Base-by-base conservation (phyloP, 2,329 filamentous ascomycete species). In the Emergomyces orientalis region DNA sequence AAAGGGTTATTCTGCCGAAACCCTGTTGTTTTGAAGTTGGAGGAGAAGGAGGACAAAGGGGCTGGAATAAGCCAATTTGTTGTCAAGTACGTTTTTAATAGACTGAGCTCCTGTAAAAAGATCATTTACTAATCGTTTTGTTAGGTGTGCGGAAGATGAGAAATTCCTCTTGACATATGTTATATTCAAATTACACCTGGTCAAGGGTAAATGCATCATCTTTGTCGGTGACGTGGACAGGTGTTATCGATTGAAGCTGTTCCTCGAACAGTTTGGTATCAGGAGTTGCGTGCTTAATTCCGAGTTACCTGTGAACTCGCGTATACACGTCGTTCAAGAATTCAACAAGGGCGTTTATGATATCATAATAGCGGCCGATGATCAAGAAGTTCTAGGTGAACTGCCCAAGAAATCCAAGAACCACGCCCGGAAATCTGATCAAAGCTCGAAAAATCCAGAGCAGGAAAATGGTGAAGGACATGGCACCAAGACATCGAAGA, bases 261-360 rank as follows among this genome's bases (percentile, higher is more conserved):
- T 94, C 73, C 84, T 99, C 60, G 94, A 99, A 76, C 94, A 99
- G 73, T 99, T 99, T 71, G 92, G 91, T 56, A 93, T 97, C 72
- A 88, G 91, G 73, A 93, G 90, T 70, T 96, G 90, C 75, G 90
- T 97, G 34, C 79, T 99, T 49, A 99, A 99, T 77, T 94, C 91
- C 0, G 93, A 99, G 72, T 78, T 99, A 43, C 94, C 94, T 0
- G 87, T 97, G 67, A 97, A 97, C 71, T 94, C 90, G 1, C 84
- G 94, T 64, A 86, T 97, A 47, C 93, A 99, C 73, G 91, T 96
- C 1, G 93, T 99, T 2, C 89, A 97, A 70, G 91, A 97, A 74
- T 99, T 99, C 78, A 99, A 97, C 79, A 89, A 90, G 76, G 90
- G 90, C 61, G 87, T 97, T 7, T 99, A 99, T 81, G 93, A 99